Conservation (phyloP, 768 basidiomycete species). For the Terana coerulea region DNA sequence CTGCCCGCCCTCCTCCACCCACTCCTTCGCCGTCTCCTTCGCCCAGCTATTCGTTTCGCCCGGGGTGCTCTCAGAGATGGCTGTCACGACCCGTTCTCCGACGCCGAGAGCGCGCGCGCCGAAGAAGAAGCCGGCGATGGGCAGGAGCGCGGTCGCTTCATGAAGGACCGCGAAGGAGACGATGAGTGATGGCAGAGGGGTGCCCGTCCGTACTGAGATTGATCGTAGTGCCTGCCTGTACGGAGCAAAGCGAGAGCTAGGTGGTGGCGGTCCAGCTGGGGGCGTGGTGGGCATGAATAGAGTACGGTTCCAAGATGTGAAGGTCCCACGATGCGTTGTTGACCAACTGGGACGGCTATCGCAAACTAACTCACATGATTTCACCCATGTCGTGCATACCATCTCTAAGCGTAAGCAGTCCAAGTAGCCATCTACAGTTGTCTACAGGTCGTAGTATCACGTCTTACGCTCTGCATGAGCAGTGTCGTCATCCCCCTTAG, state of each 20-base stretch:
- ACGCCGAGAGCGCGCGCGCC: constrained; percentile 60
- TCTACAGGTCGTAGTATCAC: not conserved
- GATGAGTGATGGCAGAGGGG: constrained; percentile 72
- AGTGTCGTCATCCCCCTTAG: not conserved
- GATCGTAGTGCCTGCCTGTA: constrained; percentile 54
- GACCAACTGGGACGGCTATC: not conserved
- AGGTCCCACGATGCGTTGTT: not conserved
- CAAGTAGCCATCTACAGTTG: not conserved
- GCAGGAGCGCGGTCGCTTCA: constrained; percentile 77
- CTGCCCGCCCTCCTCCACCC: constrained; percentile 76
- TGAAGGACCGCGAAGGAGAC: constrained; percentile 82
- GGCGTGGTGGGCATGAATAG: too few relatives aligned
- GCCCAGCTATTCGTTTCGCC: constrained; percentile 34
- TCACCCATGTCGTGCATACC: not conserved
- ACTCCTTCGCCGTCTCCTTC: constrained; percentile 41
- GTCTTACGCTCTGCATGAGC: not conserved
- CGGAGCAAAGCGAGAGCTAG: constrained; percentile 33
- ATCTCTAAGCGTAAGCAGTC: not conserved
- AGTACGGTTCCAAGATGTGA: too few relatives aligned
- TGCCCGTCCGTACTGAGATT: constrained; percentile 65
- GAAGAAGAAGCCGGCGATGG: constrained; percentile 73
- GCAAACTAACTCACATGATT: too few relatives aligned
- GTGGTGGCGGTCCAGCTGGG: not conserved
- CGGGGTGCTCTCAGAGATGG: constrained; percentile 8
- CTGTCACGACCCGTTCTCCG: constrained; percentile 60